Conservation (phyloP, 2,329 filamentous ascomycete species). For the Xylaria sp. region DNA sequence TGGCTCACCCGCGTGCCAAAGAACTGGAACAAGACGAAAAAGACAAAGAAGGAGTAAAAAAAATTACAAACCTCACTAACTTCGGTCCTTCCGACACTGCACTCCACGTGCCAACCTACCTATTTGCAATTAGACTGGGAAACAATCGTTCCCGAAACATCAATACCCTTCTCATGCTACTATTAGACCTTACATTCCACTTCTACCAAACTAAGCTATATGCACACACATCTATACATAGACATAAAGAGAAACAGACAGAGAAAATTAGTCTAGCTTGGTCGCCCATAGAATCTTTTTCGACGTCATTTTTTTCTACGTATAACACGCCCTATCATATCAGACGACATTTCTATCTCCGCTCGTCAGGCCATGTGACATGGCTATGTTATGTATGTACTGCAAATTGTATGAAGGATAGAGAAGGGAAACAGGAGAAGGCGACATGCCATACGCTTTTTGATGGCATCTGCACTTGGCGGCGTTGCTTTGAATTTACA, state of each 20-base stretch:
- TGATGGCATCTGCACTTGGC: conserved; percentile 22
- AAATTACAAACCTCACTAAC: background rate
- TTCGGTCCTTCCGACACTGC: background rate
- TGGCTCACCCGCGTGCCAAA: conserved; percentile 61
- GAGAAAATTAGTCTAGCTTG: background rate
- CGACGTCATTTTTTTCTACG: background rate
- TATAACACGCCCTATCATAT: background rate
- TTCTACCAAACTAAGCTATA: background rate
- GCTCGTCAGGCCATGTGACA: conserved; percentile 15
- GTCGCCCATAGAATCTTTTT: conserved; percentile 4
- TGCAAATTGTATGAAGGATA: conserved; percentile 15
- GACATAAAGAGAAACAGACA: background rate
- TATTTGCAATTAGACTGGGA: background rate
- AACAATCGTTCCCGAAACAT: conserved; percentile 6
- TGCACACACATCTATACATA: conserved; percentile 15
- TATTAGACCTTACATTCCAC: conserved; percentile 14
- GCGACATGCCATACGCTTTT: background rate
- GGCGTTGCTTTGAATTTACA: conserved; percentile 19
- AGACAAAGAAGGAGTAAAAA: conserved; percentile 44
- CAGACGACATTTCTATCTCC: background rate
- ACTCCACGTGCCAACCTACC: background rate
- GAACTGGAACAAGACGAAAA: conserved; percentile 46
- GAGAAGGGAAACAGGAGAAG: background rate
- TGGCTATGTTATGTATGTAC: conserved; percentile 3
- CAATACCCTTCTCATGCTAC: conserved; percentile 9